phyloP scores from a whole-genome alignment of 1,284 basidiomycete genomes.

The Ustilago shanxiensis region DNA sequence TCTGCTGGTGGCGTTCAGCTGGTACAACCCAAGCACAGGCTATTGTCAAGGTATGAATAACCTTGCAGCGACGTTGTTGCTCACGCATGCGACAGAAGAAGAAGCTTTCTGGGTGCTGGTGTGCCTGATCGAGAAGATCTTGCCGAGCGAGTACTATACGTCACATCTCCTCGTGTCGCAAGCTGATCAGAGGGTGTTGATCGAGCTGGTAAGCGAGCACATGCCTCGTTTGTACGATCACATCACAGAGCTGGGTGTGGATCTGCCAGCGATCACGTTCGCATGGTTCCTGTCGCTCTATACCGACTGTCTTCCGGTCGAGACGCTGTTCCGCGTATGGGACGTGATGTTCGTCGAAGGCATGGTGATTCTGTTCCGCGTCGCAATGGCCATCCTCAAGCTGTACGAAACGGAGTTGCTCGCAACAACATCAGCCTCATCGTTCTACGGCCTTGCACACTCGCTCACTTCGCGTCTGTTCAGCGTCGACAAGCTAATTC shows the following conservation, averaged over 20 bases:
- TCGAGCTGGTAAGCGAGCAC: conserved; percentile 84
- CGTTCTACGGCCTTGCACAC: conserved; percentile 86
- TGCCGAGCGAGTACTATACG: conserved; percentile 71
- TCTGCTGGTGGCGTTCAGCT: conserved; percentile 89
- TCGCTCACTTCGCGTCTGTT: conserved; percentile 90
- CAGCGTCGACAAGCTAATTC: conserved; percentile 86
- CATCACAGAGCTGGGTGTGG: conserved; percentile 83
- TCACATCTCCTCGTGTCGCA: conserved; percentile 78
- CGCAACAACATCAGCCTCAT: conserved; percentile 82
- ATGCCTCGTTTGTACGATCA: conserved; percentile 83
- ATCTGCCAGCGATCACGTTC: conserved; percentile 93
- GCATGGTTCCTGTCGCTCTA: conserved; percentile 98
- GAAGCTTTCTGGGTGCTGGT: conserved; percentile 96
- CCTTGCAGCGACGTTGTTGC: conserved; percentile 88
- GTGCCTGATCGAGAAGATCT: conserved; percentile 77
- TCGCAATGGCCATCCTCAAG: conserved; percentile 87
- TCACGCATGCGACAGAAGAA: conserved; percentile 93
- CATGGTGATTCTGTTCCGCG: conserved; percentile 84
- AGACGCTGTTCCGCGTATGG: conserved; percentile 73
- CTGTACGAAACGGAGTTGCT: conserved; percentile 85
- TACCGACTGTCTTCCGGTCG: conserved; percentile 94
- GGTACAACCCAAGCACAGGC: conserved; percentile 73
- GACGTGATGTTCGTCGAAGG: conserved; percentile 97
- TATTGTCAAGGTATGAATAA: conserved; percentile 84
- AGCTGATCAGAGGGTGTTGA: conserved; percentile 90